Evolutionary conservation across 1,139 yeast species (phyloP).

Genomic region (Zygoascus sp.): DNA sequence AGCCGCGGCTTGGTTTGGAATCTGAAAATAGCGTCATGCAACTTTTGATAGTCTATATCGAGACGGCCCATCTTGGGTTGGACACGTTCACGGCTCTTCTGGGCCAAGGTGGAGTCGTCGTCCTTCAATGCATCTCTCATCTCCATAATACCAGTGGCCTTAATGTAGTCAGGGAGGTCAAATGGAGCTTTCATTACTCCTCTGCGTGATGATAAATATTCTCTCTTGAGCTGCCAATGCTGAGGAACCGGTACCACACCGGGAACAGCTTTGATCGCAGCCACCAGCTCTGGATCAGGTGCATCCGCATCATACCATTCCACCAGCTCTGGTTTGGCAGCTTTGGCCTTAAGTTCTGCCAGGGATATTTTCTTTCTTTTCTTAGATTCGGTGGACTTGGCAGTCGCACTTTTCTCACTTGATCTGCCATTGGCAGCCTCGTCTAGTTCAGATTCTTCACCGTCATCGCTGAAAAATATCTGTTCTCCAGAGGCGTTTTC

Average conservation of each 20-base stretch:
- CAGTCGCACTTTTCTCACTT: conserved; percentile 16
- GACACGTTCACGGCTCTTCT: conserved; percentile 74
- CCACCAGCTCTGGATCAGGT: conserved; percentile 63
- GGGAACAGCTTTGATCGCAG: conserved; percentile 59
- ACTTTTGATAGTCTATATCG: conserved; percentile 79
- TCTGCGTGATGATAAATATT: conserved; percentile 66
- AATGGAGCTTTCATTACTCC: conserved; percentile 73
- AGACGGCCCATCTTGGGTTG: conserved; percentile 86
- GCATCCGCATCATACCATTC: conserved; percentile 91
- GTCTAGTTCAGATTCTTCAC: conserved; percentile 28
- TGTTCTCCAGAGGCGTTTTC: conserved; percentile 18
- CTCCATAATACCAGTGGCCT: conserved; percentile 80
- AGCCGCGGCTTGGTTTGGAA: conserved; percentile 70
- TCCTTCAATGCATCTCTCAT: conserved; percentile 62
- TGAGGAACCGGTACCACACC: conserved; percentile 74
- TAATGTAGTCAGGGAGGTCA: conserved; percentile 70
- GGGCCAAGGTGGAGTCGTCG: conserved; percentile 58
- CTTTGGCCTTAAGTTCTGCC: conserved; percentile 59
- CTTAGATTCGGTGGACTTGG: conserved; percentile 38
- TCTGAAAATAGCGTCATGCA: conserved; percentile 85
- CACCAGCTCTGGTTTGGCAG: conserved; percentile 63
- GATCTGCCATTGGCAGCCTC: conserved; percentile 20
- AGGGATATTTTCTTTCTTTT: conserved; percentile 57
- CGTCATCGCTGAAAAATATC: conserved; percentile 37
- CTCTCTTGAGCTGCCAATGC: conserved; percentile 82